A percentile compares a stretch with the other conserved stretches of the same genome.
Conservation (phyloP, 306 rosid genomes). For the Erythrophleum fordii region DNA sequence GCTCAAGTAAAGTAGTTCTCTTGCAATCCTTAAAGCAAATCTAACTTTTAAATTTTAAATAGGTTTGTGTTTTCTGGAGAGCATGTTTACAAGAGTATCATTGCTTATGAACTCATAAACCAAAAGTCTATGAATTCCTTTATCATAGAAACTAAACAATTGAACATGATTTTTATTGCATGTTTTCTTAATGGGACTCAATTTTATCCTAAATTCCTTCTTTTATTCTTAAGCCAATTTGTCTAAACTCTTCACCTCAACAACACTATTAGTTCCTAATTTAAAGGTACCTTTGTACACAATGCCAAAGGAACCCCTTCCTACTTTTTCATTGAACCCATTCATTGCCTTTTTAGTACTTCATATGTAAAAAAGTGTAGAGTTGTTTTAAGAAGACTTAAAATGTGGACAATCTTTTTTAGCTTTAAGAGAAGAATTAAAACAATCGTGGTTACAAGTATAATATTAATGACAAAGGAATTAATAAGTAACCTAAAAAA, state of each 20-base stretch:
- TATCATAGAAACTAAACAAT: constrained; percentile 49
- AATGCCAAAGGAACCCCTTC: constrained; percentile 51
- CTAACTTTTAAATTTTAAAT: constrained; percentile 36
- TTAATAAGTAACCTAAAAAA: constrained; percentile 44
- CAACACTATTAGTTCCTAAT: constrained; percentile 1
- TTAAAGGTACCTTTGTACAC: constrained; percentile 46
- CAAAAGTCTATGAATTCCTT: constrained; percentile 41
- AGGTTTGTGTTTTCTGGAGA: constrained; percentile 39
- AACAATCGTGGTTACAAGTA: constrained; percentile 34
- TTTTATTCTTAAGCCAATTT: no score
- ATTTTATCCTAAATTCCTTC: no score
- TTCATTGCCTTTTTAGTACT: constrained; percentile 38
- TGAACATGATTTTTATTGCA: constrained; percentile 44
- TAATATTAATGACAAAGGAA: constrained; percentile 20
- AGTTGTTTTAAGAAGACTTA: constrained; percentile 41
- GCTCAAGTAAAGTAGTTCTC: constrained; percentile 48
- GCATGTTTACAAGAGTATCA: constrained; percentile 38
- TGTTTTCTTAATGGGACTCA: no score
- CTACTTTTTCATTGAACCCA: constrained; percentile 37
- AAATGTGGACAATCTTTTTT: constrained; percentile 21
- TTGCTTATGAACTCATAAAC: constrained; percentile 52
- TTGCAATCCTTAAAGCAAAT: constrained; percentile 48
- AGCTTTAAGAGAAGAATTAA: constrained; percentile 17
- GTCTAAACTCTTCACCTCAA: constrained; percentile 52
- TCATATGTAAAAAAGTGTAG: constrained; percentile 39